A percentile compares a stretch with the other conserved stretches of the same genome.
Evolutionary conservation across 495 filamentous ascomycete species (phyloP).

Genomic region (Penicillium coffeae): DNA sequence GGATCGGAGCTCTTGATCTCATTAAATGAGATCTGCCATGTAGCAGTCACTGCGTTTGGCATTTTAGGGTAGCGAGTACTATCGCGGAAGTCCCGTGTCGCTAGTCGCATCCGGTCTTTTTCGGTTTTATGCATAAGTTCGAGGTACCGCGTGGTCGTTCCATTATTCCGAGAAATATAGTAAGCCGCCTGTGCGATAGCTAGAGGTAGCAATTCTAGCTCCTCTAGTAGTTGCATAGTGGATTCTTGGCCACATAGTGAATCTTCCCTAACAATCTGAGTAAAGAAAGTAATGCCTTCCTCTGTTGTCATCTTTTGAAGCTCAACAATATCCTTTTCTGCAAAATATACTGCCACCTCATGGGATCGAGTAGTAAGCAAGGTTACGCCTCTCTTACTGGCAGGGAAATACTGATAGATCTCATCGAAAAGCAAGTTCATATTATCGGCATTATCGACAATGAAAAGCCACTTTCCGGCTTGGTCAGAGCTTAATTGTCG

Average conservation of each 20-base stretch:
- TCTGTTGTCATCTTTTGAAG: conserved; percentile 7
- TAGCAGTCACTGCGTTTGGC: conserved; percentile 46
- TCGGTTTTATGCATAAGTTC: conserved; percentile 35
- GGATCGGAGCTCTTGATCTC: conserved; percentile 34
- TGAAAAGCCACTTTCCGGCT: conserved; percentile 26
- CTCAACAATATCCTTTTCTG: conserved; percentile 17
- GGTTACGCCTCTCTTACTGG: conserved; percentile 21
- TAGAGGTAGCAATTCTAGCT: conserved; percentile 27
- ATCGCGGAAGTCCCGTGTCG: conserved; percentile 44
- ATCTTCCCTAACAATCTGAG: conserved; percentile 8
- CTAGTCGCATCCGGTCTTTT: conserved; percentile 25
- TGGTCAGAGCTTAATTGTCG: conserved; percentile 1
- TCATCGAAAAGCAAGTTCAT: conserved; percentile 13
- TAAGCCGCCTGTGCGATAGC: conserved; percentile 32
- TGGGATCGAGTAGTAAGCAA: conserved; percentile 25
- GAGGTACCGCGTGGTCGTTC: conserved; percentile 39
- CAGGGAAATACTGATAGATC: conserved; percentile 19
- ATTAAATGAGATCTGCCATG: conserved; percentile 49
- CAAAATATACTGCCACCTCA: conserved; percentile 17
- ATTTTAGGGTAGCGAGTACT: conserved; percentile 30
- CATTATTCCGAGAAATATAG: conserved; percentile 33
- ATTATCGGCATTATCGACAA: conserved; percentile 30
- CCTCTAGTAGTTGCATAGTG: conserved; percentile 16
- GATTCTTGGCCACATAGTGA: conserved; percentile 8
- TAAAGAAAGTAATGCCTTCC: conserved; percentile 16